Base-by-base conservation (phyloP, 2,329 filamentous ascomycete genomes). In the Hymenoscyphus repandus region DNA sequence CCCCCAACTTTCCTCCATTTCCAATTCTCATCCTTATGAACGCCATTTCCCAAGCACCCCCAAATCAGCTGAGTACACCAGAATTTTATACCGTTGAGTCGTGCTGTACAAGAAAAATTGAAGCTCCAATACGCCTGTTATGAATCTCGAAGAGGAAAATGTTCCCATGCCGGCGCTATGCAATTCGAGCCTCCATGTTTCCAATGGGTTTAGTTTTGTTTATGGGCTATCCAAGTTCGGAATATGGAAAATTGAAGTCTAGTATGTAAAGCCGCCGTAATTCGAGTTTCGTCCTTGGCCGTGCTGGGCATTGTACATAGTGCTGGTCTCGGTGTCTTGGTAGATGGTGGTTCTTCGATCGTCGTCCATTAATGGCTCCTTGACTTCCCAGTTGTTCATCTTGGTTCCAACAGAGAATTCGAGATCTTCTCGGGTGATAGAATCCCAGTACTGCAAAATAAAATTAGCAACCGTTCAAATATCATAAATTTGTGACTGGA, bases 301-400 rank as follows among this genome's bases (percentile, higher is more conserved):
- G 5, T 56, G 50, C 30, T 37, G 48, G 18, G 11, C 42, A 32
- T 55, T 58, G 49, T 62, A 62, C 45, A 57, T 48, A 32, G 45
- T 53, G 43, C 50, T 54, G 9, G 60, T 55, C 15, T 66, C 62
- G 30, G 51, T 54, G 17, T 68, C 65, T 57, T 65, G 62, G 50
- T 67, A 68, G 15, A 65, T 47, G 2, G 64, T 66, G 20, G 50
- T 59, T 52, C 64, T 49, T 43, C 58, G 60, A 5, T 66, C 64
- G 11, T 68, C 65, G 30, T 67, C 65, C n/a, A 61, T 58, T 7
- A 64, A 53, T 1, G 93, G 76, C 56, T 97, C 92, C 74, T 97
- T 97, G 66, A 97, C 87, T 67, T 99, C 93, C 93, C 93, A 99
- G 69, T 93, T 96, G 73, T 96, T 95, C 72, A 89, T 87, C 69